Conservation (phyloP, 768 basidiomycete genomes). For the Lentinula detonsa region DNA sequence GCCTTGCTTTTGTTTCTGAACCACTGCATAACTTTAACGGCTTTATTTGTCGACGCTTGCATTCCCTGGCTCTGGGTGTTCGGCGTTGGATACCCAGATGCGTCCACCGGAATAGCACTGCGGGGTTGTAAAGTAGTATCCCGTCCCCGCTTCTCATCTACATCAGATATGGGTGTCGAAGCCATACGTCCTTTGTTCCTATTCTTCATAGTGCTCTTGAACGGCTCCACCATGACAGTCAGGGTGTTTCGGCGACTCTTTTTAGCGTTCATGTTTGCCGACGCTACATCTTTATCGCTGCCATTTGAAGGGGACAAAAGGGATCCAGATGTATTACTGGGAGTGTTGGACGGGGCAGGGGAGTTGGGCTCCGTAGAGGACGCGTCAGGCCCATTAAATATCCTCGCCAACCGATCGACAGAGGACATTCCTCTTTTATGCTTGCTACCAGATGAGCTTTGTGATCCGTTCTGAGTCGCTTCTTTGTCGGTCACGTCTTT, state of each 20-base stretch:
- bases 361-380: not conserved
- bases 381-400: not conserved
- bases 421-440: conserved; percentile 7
- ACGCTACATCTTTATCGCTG: conserved; percentile 21
- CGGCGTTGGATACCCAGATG: conserved; percentile 15
- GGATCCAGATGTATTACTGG: conserved; percentile 1
- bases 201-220: conserved; percentile 50
- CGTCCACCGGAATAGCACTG: conserved; percentile 7
- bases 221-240: conserved; percentile 80
- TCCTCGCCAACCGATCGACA: not conserved
- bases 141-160: conserved; percentile 14
- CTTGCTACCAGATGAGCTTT: conserved; percentile 6
- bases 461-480: not conserved
- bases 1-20: conserved; percentile 74
- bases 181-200: conserved; percentile 28
- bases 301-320: conserved; percentile 13
- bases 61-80: conserved; percentile 29
- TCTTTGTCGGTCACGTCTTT: not conserved
- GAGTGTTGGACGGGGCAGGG: not conserved
- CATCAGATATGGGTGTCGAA: conserved; percentile 25
- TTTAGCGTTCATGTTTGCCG: conserved; percentile 27
- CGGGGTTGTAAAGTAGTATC: conserved; percentile 10
- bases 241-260: conserved; percentile 76
- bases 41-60: conserved; percentile 78
- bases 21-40: conserved; percentile 98